Evolutionary conservation across 1,284 basidiomycete species (phyloP).

Genomic region (Rhodotorula sp.): DNA sequence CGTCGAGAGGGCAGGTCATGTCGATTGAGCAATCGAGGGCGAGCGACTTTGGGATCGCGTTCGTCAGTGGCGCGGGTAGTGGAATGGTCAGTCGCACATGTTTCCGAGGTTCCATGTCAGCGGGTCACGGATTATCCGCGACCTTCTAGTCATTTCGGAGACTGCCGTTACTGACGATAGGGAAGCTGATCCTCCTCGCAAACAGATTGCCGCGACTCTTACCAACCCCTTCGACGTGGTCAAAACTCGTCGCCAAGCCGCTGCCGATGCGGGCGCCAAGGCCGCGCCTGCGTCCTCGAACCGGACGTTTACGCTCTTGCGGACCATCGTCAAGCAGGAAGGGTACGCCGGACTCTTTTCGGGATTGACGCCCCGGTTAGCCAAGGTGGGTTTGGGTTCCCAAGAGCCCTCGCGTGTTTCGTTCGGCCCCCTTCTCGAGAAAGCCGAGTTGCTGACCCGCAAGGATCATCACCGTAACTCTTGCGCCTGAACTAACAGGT

Average conservation of each 20-base stretch:
- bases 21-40: background rate
- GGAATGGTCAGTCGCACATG: slow-evolving; percentile 60
- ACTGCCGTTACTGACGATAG: too few species aligned
- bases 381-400: slow-evolving; percentile 60
- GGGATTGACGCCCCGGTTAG: slow-evolving; percentile 81
- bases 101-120: too few species aligned
- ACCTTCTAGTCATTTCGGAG: too few species aligned
- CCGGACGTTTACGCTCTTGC: slow-evolving; percentile 61
- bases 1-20: slow-evolving; percentile 44
- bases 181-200: too few species aligned
- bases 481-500: slow-evolving; percentile 48
- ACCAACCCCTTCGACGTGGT: slow-evolving; percentile 96
- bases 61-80: slow-evolving; percentile 75
- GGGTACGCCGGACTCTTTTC: slow-evolving; percentile 76
- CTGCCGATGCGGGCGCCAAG: background rate
- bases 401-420: background rate
- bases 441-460: background rate
- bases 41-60: slow-evolving; percentile 67
- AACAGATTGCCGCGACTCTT: slow-evolving; percentile 69
- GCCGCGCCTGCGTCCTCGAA: background rate
- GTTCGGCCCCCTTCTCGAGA: background rate
- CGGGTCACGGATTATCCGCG: background rate
- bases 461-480: background rate
- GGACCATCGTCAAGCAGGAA: slow-evolving; percentile 72
- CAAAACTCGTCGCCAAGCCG: slow-evolving; percentile 79